A percentile compares a stretch with the other conserved stretches of the same genome.
Conservation (phyloP, 208 protist species). For the Crithidia fasciculata region DNA sequence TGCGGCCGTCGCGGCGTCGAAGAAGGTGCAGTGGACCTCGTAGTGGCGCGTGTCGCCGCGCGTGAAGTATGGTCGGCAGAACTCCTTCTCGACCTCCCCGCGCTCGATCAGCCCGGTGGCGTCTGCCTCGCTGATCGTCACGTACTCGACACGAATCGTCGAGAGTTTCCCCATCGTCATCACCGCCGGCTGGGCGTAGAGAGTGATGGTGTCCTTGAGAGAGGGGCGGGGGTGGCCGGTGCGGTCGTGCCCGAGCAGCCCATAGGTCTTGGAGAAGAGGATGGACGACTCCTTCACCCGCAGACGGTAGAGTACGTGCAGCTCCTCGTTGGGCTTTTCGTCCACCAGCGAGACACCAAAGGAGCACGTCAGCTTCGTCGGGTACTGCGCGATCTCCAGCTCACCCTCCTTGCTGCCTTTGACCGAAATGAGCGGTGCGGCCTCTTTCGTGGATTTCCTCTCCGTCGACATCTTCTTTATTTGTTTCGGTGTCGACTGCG, state of each 20-base stretch:
- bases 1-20: not conserved
- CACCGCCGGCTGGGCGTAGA: constrained; percentile 41
- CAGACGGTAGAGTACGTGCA: constrained; percentile 57
- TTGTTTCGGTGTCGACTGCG: too few species aligned
- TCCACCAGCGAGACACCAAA: constrained; percentile 34
- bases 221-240: constrained; percentile 19
- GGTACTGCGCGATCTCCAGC: constrained; percentile 30
- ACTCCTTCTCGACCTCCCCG: constrained; percentile 37
- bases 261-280: constrained; percentile 70
- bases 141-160: constrained; percentile 63
- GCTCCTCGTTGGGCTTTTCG: constrained; percentile 6
- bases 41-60: constrained; percentile 30
- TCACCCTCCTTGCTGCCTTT: constrained; percentile 26
- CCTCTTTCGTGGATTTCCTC: not conserved
- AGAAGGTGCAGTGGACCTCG: constrained; percentile 40
- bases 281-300: constrained; percentile 62
- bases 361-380: constrained; percentile 34
- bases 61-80: constrained; percentile 49
- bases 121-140: constrained; percentile 33
- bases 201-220: constrained; percentile 33
- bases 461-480: constrained; percentile 1
- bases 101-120: constrained; percentile 24
- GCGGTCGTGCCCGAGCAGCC: constrained; percentile 33
- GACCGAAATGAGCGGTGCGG: constrained; percentile 17
- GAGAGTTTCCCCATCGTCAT: constrained; percentile 41